phyloP scores from a whole-genome alignment of 2,329 filamentous ascomycete genomes.

The Diplodia sapinea region DNA sequence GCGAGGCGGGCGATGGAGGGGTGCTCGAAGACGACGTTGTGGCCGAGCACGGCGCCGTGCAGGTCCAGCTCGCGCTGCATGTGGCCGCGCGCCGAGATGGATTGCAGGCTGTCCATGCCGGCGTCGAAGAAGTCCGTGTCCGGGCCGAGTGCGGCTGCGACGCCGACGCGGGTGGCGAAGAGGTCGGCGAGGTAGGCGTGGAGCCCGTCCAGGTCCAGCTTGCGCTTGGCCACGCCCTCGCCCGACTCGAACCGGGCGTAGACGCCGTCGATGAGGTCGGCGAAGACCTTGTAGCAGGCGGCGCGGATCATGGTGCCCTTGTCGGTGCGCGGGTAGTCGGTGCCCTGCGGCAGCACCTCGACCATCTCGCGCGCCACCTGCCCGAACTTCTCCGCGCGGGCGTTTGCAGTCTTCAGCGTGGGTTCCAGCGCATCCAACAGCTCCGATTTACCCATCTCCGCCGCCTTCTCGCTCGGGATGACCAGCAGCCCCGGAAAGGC shows the following conservation, averaged over 20 bases:
- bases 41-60: constrained; percentile 51
- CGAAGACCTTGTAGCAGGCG: constrained; percentile 57
- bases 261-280: constrained; percentile 53
- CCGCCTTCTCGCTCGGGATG: constrained; percentile 56
- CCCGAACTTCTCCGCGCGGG: constrained; percentile 57
- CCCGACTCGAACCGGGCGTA: constrained; percentile 43
- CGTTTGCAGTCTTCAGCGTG: constrained; percentile 59
- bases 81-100: constrained; percentile 60
- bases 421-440: constrained; percentile 58
- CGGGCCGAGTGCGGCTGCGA: constrained; percentile 36
- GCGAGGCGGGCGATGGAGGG: constrained; percentile 57
- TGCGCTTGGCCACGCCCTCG: constrained; percentile 34
- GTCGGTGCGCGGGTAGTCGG: constrained; percentile 59
- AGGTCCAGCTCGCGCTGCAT: constrained; percentile 61
- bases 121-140: constrained; percentile 64
- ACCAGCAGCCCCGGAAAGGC: constrained; percentile 61
- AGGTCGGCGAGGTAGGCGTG: constrained; percentile 39
- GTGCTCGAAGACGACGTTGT: constrained; percentile 66
- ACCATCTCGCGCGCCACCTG: constrained; percentile 62
- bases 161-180: constrained; percentile 36
- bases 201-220: constrained; percentile 41
- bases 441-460: constrained; percentile 51
- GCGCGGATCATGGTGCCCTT: constrained; percentile 64
- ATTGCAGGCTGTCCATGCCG: constrained; percentile 65
- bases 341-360: constrained; percentile 53